Percentiles rank a stretch among this genome's conserved stretches.
phyloP scores from a whole-genome alignment of 768 basidiomycete species.

The Naganishia friedmannii region DNA sequence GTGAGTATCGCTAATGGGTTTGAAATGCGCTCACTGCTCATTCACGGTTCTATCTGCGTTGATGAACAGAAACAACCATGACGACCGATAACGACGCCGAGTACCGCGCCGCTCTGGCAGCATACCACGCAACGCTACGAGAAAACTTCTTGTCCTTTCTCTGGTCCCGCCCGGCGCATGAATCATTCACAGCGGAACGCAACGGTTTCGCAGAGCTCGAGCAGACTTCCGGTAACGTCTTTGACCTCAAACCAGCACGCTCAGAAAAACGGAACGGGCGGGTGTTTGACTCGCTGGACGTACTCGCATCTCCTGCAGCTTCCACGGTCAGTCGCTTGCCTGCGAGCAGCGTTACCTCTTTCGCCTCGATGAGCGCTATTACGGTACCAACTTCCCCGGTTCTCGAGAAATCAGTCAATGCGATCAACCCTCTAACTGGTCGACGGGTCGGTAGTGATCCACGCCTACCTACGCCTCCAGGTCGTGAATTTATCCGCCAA shows the following conservation, averaged over 20 bases:
- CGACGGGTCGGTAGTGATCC: background rate
- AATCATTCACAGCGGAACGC: constrained; percentile 3
- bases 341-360: background rate
- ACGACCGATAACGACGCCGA: constrained; percentile 4
- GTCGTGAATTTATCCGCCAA: background rate
- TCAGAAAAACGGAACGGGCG: background rate
- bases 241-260: background rate
- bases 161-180: background rate
- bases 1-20: background rate
- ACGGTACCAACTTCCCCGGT: background rate
- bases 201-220: background rate
- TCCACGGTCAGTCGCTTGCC: background rate
- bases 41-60: background rate
- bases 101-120: constrained; percentile 3
- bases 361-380: no score
- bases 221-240: background rate
- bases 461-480: background rate
- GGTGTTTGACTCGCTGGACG: background rate
- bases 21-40: background rate
- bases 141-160: constrained; percentile 8
- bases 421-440: constrained; percentile 11
- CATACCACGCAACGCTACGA: background rate
- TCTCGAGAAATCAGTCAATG: constrained; percentile 1
- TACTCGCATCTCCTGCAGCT: background rate
- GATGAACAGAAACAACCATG: background rate